phyloP scores from a whole-genome alignment of 2,329 filamentous ascomycete species.

The Venturia asperata region DNA sequence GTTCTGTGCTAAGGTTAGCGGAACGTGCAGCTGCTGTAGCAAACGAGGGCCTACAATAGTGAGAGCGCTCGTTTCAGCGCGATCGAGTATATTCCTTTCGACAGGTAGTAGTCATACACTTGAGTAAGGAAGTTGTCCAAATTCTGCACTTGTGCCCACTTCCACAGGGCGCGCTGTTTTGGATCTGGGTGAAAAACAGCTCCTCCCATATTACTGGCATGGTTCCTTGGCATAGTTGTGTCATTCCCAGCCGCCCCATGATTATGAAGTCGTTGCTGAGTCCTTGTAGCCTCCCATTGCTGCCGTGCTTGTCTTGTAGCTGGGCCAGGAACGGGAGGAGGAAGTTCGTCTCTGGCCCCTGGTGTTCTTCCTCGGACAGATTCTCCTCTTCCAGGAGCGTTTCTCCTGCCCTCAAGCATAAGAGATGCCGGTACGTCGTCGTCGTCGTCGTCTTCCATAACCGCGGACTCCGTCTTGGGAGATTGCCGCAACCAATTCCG shows the following conservation, averaged over 20 bases:
- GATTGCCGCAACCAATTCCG: slow-evolving; percentile 34
- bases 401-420: slow-evolving; percentile 43
- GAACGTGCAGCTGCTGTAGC: slow-evolving; percentile 18
- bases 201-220: slow-evolving; percentile 12
- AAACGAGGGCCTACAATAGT: slow-evolving; percentile 52
- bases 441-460: slow-evolving; percentile 46
- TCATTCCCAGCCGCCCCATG: slow-evolving; percentile 21
- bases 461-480: slow-evolving; percentile 22
- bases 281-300: slow-evolving; percentile 45
- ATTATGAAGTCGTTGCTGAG: slow-evolving; percentile 40
- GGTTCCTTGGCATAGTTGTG: slow-evolving; percentile 16
- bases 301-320: slow-evolving; percentile 38
- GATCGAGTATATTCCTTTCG: slow-evolving; percentile 80
- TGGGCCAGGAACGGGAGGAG: slow-evolving; percentile 38
- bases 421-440: slow-evolving; percentile 59
- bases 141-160: slow-evolving; percentile 87
- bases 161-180: slow-evolving; percentile 77
- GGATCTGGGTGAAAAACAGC: slow-evolving; percentile 39
- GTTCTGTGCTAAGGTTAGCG: slow-evolving; percentile 49
- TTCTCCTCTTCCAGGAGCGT: slow-evolving; percentile 20
- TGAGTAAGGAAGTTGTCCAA: slow-evolving; percentile 79
- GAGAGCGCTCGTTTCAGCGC: slow-evolving; percentile 63
- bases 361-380: slow-evolving; percentile 20
- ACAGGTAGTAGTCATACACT: slow-evolving; percentile 59
- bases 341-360: slow-evolving; percentile 27